Conservation (phyloP, 257 asterid species). For the Nicotiana noctiflora region DNA sequence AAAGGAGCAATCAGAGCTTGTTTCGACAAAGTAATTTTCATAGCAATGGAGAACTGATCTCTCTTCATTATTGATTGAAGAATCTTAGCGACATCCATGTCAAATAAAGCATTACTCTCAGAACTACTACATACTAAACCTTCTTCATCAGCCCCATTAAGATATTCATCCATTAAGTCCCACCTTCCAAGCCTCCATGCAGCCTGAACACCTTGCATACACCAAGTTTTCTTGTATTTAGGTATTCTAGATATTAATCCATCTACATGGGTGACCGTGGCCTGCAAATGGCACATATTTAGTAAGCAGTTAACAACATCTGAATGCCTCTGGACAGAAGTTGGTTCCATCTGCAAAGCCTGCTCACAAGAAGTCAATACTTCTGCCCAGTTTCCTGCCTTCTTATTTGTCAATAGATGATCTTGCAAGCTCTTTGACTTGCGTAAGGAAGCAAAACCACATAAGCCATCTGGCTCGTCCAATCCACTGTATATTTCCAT, state of each 20-base stretch:
- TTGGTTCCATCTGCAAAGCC: conserved; percentile 90
- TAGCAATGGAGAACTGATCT: conserved; percentile 66
- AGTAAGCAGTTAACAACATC: conserved; percentile 92
- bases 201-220: conserved; percentile 99
- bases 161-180: conserved; percentile 96
- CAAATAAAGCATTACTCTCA: conserved; percentile 90
- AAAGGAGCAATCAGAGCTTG: conserved; percentile 97
- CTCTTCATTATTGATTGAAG: conserved; percentile 87
- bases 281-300: conserved; percentile 92
- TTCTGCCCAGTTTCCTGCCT: conserved; percentile 99
- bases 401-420: conserved; percentile 77
- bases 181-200: conserved; percentile 99
- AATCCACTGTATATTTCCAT: conserved; percentile 90
- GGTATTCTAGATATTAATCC: conserved; percentile 82
- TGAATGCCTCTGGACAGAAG: conserved; percentile 79
- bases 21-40: conserved; percentile 74
- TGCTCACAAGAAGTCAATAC: conserved; percentile 95
- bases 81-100: conserved; percentile 91
- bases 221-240: conserved; percentile 78
- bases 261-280: conserved; percentile 93
- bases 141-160: conserved; percentile 76
- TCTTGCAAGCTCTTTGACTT: conserved; percentile 78
- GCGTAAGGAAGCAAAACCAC: conserved; percentile 88
- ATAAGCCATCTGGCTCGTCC: conserved; percentile 95
- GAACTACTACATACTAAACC: conserved; percentile 84